phyloP scores from a whole-genome alignment of 2,329 filamentous ascomycete genomes.

The Sporothrix humicola region DNA sequence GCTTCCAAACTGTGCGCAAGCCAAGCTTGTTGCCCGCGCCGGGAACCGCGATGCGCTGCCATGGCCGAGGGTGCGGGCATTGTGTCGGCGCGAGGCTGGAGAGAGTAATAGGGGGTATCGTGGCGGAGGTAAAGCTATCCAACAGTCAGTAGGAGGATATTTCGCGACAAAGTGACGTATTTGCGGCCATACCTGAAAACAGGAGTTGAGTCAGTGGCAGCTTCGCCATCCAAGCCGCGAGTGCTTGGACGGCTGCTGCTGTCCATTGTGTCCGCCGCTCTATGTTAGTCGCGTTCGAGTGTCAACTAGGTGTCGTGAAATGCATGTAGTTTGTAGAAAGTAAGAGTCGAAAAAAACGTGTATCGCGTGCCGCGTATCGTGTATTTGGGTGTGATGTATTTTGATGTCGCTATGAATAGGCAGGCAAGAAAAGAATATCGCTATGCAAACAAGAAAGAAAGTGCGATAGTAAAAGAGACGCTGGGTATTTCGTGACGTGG shows the following conservation, averaged over 20 bases:
- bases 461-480: neutral
- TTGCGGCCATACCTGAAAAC: neutral
- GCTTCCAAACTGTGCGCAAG: constrained; percentile 44
- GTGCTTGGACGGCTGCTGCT: constrained; percentile 24
- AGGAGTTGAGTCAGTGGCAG: constrained; percentile 10
- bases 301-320: neutral
- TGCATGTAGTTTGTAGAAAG: neutral
- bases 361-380: constrained; percentile 11
- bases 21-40: constrained; percentile 32
- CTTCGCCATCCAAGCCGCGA: neutral
- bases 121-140: neutral
- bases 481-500: neutral
- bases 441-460: neutral
- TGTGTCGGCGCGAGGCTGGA: constrained; percentile 38
- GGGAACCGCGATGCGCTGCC: constrained; percentile 44
- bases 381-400: neutral
- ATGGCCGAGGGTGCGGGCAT: constrained; percentile 40
- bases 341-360: neutral
- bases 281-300: neutral
- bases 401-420: neutral
- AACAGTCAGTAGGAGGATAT: neutral
- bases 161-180: neutral
- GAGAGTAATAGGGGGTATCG: constrained; percentile 37
- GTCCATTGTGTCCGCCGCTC: constrained; percentile 3
- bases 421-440: neutral